phyloP scores from a whole-genome alignment of 768 basidiomycete genomes.

The Mycena vulgaris region DNA sequence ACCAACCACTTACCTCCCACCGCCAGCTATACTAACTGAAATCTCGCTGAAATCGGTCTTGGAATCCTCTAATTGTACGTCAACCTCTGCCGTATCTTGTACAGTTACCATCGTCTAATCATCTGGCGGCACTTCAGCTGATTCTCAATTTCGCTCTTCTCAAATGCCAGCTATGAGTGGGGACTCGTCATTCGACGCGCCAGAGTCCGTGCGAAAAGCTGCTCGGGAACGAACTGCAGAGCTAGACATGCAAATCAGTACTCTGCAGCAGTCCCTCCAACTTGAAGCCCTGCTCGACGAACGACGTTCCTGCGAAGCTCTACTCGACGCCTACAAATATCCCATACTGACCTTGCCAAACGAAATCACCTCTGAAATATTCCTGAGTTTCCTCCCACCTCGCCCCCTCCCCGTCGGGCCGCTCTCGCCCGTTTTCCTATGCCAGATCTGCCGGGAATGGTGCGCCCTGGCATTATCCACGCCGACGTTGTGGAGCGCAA shows the following conservation, averaged over 20 bases:
- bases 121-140: too few relatives aligned
- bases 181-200: too few relatives aligned
- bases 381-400: not conserved
- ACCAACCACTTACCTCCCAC: too few relatives aligned
- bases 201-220: too few relatives aligned
- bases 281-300: not conserved
- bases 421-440: not conserved
- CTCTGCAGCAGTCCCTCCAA: not conserved
- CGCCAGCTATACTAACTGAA: too few relatives aligned
- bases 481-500: not conserved
- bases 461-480: not conserved
- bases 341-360: not conserved
- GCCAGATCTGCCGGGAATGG: not conserved
- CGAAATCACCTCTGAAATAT: not conserved
- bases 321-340: not conserved
- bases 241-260: not conserved
- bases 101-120: too few relatives aligned
- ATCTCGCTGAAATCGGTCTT: too few relatives aligned
- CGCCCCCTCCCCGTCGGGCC: not conserved
- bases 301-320: not conserved
- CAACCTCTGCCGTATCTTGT: too few relatives aligned
- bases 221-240: not conserved
- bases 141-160: too few relatives aligned
- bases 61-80: too few relatives aligned
- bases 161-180: too few relatives aligned